A percentile compares a stretch with the other conserved stretches of the same genome.
These are phyloP conservation scores for Rhizopogon salebrosus DNA, from an alignment of 768 basidiomycete species.

Conservation along the genomic window DNA sequence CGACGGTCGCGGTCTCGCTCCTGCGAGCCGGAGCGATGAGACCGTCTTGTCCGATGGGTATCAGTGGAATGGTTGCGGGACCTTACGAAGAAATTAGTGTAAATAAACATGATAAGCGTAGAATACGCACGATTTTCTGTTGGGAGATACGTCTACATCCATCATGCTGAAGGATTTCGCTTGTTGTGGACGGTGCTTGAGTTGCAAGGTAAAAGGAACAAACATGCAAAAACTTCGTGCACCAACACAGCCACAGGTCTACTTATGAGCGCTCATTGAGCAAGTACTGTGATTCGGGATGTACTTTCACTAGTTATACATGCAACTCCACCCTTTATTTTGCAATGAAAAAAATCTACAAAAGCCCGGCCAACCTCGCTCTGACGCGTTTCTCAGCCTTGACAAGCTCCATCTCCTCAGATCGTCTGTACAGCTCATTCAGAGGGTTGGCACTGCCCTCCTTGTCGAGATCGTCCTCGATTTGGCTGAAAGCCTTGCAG, in stretches of 20 bases:
- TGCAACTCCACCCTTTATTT: neutral
- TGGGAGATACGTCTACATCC: slow-evolving; percentile 60
- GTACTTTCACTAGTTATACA: neutral
- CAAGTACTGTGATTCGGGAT: too few relatives aligned
- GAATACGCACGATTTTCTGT: slow-evolving; percentile 53
- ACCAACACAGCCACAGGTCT: slow-evolving; percentile 17
- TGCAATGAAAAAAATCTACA: slow-evolving; percentile 16
- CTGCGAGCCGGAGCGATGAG: slow-evolving; percentile 67
- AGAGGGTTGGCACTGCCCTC: slow-evolving; percentile 51
- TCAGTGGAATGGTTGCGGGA: slow-evolving; percentile 75
- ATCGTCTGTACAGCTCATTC: slow-evolving; percentile 45
- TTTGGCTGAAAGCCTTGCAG: slow-evolving; percentile 46
- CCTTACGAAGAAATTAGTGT: slow-evolving; percentile 25
- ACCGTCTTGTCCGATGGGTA: slow-evolving; percentile 66
- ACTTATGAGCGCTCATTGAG: slow-evolving; percentile 4
- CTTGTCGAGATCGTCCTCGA: slow-evolving; percentile 53
- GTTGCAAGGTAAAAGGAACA: slow-evolving; percentile 8
- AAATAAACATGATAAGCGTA: neutral
- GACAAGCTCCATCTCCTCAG: slow-evolving; percentile 47
- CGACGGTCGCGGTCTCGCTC: slow-evolving; percentile 47
- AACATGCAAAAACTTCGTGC: slow-evolving; percentile 33
- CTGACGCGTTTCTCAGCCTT: slow-evolving; percentile 59
- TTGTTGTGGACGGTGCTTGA: slow-evolving; percentile 1
- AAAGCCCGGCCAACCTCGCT: slow-evolving; percentile 38
- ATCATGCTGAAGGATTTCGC: slow-evolving; percentile 46